Percentiles rank a stretch among this genome's conserved stretches.
phyloP scores from a whole-genome alignment of 768 basidiomycete species.

The Amanita rubescens region DNA sequence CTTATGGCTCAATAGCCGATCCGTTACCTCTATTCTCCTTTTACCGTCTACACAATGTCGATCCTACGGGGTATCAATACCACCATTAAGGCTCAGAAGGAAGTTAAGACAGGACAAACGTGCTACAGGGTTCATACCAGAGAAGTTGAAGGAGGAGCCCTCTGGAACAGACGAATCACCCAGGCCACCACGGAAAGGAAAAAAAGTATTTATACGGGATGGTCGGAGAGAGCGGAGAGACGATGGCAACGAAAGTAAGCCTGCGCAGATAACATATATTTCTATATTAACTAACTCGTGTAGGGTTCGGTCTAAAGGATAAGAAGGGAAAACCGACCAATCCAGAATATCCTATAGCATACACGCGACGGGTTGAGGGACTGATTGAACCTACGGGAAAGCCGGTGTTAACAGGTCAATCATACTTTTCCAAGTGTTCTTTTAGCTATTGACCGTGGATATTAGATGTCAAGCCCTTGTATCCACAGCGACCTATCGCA shows the following conservation, averaged over 20 bases:
- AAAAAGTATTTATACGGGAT: neutral
- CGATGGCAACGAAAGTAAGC: constrained; percentile 17
- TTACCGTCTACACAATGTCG: no score
- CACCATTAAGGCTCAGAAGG: neutral
- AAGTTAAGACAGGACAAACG: neutral
- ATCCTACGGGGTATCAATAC: neutral
- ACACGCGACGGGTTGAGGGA: constrained; percentile 27
- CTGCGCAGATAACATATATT: neutral
- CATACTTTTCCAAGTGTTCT: neutral
- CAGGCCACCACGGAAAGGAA: neutral
- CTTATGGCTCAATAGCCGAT: constrained; percentile 3
- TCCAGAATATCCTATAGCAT: constrained; percentile 10
- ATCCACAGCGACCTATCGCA: constrained; percentile 44
- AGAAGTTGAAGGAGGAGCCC: neutral
- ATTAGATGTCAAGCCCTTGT: constrained; percentile 35
- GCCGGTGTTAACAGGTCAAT: constrained; percentile 34
- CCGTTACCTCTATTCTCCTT: neutral
- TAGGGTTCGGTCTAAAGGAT: neutral
- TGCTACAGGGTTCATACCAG: neutral
- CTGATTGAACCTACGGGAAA: constrained; percentile 19
- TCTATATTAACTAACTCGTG: no score
- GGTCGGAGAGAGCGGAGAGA: neutral
- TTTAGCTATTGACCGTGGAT: neutral
- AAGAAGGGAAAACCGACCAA: neutral
- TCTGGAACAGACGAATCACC: neutral